Evolutionary conservation across 1,284 basidiomycete species (phyloP).

Genomic region (Leccinum ponderosum): DNA sequence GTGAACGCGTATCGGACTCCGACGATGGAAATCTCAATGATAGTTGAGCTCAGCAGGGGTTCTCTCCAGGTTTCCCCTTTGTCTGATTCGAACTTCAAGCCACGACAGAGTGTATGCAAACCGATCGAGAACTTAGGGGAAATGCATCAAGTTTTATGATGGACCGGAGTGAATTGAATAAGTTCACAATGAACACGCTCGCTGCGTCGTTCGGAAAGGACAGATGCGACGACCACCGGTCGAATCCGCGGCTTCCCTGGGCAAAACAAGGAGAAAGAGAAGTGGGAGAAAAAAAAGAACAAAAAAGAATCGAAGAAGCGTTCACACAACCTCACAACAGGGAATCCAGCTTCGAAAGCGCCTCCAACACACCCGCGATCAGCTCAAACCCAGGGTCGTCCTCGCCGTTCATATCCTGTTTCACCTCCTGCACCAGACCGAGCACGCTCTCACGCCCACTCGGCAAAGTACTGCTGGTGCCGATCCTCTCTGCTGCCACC

Average conservation of each 20-base stretch:
- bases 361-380: slow-evolving; percentile 87
- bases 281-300: neutral
- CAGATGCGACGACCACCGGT: neutral
- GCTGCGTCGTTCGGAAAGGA: neutral
- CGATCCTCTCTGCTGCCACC: slow-evolving; percentile 42
- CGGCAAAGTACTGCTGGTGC: slow-evolving; percentile 51
- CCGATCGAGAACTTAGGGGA: neutral
- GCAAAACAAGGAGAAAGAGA: slow-evolving; percentile 2
- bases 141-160: neutral
- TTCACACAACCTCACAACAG: slow-evolving; percentile 46
- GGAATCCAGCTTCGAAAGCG: slow-evolving; percentile 86
- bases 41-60: neutral
- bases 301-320: neutral
- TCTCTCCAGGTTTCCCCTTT: neutral
- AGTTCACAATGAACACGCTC: neutral
- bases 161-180: neutral
- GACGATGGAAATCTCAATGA: too few species aligned
- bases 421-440: slow-evolving; percentile 79
- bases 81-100: neutral
- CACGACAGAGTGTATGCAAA: neutral
- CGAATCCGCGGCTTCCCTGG: neutral
- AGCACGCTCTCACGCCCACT: slow-evolving; percentile 70
- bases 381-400: slow-evolving; percentile 88
- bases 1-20: too few species aligned
- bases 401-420: slow-evolving; percentile 68